A percentile compares a stretch with the other conserved stretches of the same genome.
phyloP scores from a whole-genome alignment of 2,329 filamentous ascomycete genomes.

The Sporothrix protearum region DNA sequence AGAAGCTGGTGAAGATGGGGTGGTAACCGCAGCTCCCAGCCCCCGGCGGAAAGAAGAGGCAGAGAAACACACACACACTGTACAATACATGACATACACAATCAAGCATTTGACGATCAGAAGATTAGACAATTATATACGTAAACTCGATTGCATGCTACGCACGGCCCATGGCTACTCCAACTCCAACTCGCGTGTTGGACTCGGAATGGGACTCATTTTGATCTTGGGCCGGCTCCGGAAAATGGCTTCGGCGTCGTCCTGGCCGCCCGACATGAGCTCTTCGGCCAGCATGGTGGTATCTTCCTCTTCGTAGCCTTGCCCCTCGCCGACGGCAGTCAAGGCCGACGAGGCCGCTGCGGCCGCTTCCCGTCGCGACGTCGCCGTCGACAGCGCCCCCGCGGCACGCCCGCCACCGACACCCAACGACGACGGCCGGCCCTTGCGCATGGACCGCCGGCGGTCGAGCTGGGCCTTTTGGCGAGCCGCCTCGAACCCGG shows the following conservation, averaged over 20 bases:
- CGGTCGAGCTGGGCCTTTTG: conserved; percentile 60
- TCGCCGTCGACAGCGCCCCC: not conserved
- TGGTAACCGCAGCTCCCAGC: conserved; percentile 65
- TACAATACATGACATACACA: not conserved
- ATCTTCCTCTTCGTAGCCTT: conserved; percentile 41
- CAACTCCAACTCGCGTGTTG: conserved; percentile 30
- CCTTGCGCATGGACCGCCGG: conserved; percentile 47
- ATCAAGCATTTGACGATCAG: not conserved
- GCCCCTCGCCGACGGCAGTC: conserved; percentile 43
- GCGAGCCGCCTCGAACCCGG: conserved; percentile 56
- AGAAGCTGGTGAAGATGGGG: conserved; percentile 70
- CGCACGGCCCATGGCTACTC: not conserved
- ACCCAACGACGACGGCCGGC: conserved; percentile 17
- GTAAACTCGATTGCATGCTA: not conserved
- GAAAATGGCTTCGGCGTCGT: conserved; percentile 81
- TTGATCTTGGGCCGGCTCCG: conserved; percentile 77
- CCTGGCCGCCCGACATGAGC: conserved; percentile 59
- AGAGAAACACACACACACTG: no score
- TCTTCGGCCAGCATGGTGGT: conserved; percentile 60
- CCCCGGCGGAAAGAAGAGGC: no score
- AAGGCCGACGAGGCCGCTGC: no score
- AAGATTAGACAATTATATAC: no score
- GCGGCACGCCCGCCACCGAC: no score
- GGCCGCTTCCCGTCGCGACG: conserved; percentile 33
- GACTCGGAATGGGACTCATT: conserved; percentile 63